phyloP scores from a whole-genome alignment of 2,329 filamentous ascomycete genomes.

The Dryadomyces quercivorus region DNA sequence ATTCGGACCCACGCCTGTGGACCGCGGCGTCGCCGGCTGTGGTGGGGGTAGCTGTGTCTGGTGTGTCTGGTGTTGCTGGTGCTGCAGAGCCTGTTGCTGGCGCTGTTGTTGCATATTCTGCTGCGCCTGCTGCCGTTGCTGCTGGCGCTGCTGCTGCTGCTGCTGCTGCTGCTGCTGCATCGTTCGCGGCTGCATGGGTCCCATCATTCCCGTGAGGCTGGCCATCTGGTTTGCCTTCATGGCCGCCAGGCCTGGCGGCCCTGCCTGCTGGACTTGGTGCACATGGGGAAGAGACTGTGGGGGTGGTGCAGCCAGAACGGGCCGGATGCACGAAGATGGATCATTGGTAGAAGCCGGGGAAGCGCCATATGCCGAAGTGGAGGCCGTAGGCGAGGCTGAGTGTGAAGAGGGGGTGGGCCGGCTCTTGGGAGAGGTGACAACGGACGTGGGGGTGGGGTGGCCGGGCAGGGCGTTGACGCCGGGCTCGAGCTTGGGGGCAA shows the following conservation, averaged over 20 bases:
- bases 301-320: conserved; percentile 18
- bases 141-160: conserved; percentile 18
- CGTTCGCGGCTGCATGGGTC: not conserved
- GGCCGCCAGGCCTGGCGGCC: conserved; percentile 1
- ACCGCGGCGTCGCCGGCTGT: conserved; percentile 12
- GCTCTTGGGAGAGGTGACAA: conserved; percentile 53
- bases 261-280: not conserved
- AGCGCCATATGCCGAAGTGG: conserved; percentile 28
- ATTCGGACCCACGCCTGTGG: conserved; percentile 26
- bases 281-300: conserved; percentile 12
- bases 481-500: conserved; percentile 61
- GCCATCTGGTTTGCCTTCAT: conserved; percentile 25
- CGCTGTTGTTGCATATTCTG: conserved; percentile 14
- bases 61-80: conserved; percentile 21
- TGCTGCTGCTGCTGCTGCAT: conserved; percentile 16
- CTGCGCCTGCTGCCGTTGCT: conserved; percentile 17
- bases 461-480: conserved; percentile 30
- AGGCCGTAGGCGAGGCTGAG: conserved; percentile 41
- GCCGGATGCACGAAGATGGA: conserved; percentile 27
- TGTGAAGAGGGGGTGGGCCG: conserved; percentile 78
- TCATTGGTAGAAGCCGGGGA: conserved; percentile 34
- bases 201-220: conserved; percentile 7
- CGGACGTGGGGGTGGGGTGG: conserved; percentile 28
- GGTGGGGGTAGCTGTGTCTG: conserved; percentile 14
- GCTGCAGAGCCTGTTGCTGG: conserved; percentile 18